Base-by-base conservation (phyloP, 139 green algal genomes). In the Auxenochlorella pyrenoidosa region DNA sequence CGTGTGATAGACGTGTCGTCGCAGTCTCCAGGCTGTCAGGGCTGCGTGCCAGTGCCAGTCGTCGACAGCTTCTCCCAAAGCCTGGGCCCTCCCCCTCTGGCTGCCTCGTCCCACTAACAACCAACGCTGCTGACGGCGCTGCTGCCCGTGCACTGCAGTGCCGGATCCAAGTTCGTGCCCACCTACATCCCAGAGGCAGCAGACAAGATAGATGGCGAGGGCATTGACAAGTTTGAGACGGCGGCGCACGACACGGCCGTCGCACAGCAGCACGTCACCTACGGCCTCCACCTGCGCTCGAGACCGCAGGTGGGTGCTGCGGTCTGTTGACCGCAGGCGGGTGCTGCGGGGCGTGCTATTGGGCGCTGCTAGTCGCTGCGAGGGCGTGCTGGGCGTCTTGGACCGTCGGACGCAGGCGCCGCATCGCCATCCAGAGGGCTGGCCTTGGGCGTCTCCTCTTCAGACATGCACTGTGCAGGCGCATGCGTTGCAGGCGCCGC, bases 201-300 rank as follows among this genome's bases (percentile, higher is more conserved):
- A 10, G 88, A 88, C 36, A 82, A 87, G 54, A 68, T 85, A 3
- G 75, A 88, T 3, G 83, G 26, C 18, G 66, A 86, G 66, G 84
- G 89, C 32, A 92, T 92, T 28, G 60, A 90, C 44, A 90, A 92
- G 36, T 92, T 92, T 78, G 84, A 92, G 78, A 72, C 58, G 26
- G 89, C 86, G 34, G 85, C 36, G 41, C 83, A 88, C n/a, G 80
- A 92, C 73, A 79, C 78, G 28, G 79, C 60, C 44, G 77, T 84
- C 34, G 79, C 73, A 18, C 83, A 90, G 60, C 44, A 86, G 60
- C 51, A 83, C 15, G 83, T 91, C 68, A 83, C 78, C 0, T 91
- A 91, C 71, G 88, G 88, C 32, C 79, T 91, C 19, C 47, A 72
- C 36, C 0, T 68, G 66, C 81, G 81, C 38, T 34, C 38, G 32